A percentile compares a stretch with the other conserved stretches of the same genome.
These are phyloP conservation scores for Globisporangium yorkense DNA, from an alignment of 352 stramenopile species.

Conservation along the genomic window DNA sequence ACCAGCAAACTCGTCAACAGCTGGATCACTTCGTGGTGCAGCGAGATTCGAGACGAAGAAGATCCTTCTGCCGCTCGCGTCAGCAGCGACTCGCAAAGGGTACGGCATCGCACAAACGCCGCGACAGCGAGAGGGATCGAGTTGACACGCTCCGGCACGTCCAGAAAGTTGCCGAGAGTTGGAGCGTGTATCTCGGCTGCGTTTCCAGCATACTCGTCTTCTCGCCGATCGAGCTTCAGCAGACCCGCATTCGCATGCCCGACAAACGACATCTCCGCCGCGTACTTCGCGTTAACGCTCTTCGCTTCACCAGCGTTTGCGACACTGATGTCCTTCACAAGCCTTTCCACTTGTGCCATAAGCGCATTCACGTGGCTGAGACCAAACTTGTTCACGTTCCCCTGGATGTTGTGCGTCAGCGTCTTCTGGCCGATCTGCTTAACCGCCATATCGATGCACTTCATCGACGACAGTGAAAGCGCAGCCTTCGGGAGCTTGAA, in stretches of 20 bases:
- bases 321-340: slow-evolving; percentile 32
- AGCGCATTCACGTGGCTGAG: slow-evolving; percentile 48
- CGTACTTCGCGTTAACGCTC: slow-evolving; percentile 22
- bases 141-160: slow-evolving; percentile 75
- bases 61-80: slow-evolving; percentile 79
- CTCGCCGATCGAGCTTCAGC: slow-evolving; percentile 41
- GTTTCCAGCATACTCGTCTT: slow-evolving; percentile 76
- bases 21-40: slow-evolving; percentile 88
- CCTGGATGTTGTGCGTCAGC: slow-evolving; percentile 40
- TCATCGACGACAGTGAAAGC: slow-evolving; percentile 50
- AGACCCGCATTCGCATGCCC: slow-evolving; percentile 57
- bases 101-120: slow-evolving; percentile 72
- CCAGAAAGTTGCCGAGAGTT: slow-evolving; percentile 73
- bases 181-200: slow-evolving; percentile 58
- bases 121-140: slow-evolving; percentile 73
- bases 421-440: slow-evolving; percentile 79
- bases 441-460: slow-evolving; percentile 55
- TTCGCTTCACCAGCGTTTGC: slow-evolving; percentile 13
- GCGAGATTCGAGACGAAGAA: slow-evolving; percentile 83
- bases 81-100: slow-evolving; percentile 74
- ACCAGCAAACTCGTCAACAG: slow-evolving; percentile 78
- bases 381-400: slow-evolving; percentile 29
- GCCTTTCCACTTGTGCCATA: slow-evolving; percentile 38
- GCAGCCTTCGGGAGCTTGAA: slow-evolving; percentile 49
- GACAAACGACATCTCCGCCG: slow-evolving; percentile 35